phyloP scores from a whole-genome alignment of 2,329 filamentous ascomycete genomes.

The Ambrosiella cleistominuta region DNA sequence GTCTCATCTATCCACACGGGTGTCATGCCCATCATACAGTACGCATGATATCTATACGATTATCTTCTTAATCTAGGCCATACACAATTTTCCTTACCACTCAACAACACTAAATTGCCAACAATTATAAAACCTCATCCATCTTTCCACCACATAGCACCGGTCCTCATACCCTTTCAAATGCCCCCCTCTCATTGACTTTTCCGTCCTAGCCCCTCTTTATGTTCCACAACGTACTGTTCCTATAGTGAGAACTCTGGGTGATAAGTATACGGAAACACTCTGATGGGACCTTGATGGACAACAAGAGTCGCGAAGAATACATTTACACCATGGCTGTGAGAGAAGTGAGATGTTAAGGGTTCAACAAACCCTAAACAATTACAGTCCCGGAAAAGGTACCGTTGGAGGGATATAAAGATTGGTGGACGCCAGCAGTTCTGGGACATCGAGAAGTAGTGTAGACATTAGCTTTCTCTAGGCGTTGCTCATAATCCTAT shows the following conservation, averaged over 20 bases:
- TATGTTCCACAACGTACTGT: not conserved
- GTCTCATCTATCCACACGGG: too few relatives aligned
- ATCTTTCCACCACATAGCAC: not conserved
- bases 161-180: not conserved
- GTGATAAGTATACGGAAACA: not conserved
- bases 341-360: not conserved
- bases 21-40: too few relatives aligned
- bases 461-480: not conserved
- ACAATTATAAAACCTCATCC: not conserved
- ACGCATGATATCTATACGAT: too few relatives aligned
- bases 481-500: not conserved
- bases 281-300: not conserved
- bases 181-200: not conserved
- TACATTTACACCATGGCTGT: not conserved
- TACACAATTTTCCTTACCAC: too few relatives aligned
- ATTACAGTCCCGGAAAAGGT: not conserved
- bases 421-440: not conserved
- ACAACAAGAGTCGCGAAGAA: not conserved
- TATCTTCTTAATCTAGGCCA: too few relatives aligned
- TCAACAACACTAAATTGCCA: too few relatives aligned
- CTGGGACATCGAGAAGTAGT: not conserved
- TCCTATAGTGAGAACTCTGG: not conserved
- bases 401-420: not conserved
- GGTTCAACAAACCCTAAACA: not conserved
- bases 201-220: too few relatives aligned